phyloP scores from a whole-genome alignment of 2,329 filamentous ascomycete species.

The Raffaelea ambrosiae region DNA sequence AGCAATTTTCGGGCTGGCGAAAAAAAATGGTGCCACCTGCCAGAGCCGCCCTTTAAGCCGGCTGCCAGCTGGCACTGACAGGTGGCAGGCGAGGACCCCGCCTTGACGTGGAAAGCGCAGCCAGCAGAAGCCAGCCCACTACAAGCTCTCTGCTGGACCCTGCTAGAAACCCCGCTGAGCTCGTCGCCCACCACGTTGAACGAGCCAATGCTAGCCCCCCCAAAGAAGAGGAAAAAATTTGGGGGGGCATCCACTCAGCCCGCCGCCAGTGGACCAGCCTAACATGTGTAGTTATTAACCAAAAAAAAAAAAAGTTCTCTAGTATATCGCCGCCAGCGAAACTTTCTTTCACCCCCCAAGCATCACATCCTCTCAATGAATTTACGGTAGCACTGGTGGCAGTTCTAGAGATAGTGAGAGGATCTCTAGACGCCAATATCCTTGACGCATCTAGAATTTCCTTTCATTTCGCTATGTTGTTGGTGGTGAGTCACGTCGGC shows the following conservation, averaged over 20 bases:
- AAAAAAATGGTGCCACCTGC: neutral
- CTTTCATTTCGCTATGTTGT: constrained; percentile 23
- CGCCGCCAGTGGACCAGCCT: neutral
- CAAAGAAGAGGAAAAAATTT: no score
- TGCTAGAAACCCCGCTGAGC: constrained; percentile 3
- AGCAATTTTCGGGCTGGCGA: constrained; percentile 16
- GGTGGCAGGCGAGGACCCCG: neutral
- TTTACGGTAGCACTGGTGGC: constrained; percentile 58
- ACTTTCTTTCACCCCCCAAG: neutral
- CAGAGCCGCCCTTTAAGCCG: neutral
- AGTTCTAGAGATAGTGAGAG: constrained; percentile 73
- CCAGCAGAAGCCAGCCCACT: no score
- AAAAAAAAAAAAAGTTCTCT: constrained; percentile 10
- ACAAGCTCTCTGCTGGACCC: neutral
- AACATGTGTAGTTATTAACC: neutral
- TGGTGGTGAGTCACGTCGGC: constrained; percentile 20
- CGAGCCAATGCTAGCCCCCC: no score
- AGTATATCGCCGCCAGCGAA: neutral
- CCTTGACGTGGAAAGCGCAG: neutral
- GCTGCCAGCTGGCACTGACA: constrained; percentile 5
- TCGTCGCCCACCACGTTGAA: constrained; percentile 8
- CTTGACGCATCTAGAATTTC: constrained; percentile 15
- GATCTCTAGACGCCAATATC: constrained; percentile 63
- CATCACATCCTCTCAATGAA: constrained; percentile 39
- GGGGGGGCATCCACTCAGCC: neutral